Evolutionary conservation across 2,329 filamentous ascomycete genomes (phyloP).

Genomic region (Falciphora oryzae): DNA sequence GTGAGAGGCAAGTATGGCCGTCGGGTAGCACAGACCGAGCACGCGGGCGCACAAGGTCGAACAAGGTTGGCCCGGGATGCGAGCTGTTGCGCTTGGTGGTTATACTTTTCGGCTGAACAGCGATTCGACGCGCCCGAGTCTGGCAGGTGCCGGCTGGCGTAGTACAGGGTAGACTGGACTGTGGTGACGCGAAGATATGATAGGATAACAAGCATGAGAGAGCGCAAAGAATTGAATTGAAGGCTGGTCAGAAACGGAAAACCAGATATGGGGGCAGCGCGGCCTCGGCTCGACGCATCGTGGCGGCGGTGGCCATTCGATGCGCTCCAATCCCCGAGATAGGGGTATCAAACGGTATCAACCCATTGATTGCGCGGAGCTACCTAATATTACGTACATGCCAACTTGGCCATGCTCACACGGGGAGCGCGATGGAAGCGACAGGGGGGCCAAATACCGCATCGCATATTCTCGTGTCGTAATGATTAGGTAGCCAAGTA

Average conservation of each 20-base stretch:
- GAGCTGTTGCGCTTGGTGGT: background rate
- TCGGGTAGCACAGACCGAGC: background rate
- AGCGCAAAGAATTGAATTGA: background rate
- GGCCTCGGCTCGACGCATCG: background rate
- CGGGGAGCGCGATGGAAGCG: background rate
- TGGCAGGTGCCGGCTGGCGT: background rate
- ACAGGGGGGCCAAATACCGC: background rate
- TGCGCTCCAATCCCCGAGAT: background rate
- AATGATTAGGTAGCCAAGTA: background rate
- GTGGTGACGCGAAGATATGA: background rate
- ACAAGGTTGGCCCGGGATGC: too few species aligned
- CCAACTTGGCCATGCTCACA: background rate
- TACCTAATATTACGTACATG: slow-evolving; percentile 1
- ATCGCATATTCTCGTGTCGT: background rate
- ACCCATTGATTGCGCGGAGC: background rate
- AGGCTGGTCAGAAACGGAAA: background rate
- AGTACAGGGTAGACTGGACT: too few species aligned
- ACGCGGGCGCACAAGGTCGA: background rate
- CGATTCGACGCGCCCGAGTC: background rate
- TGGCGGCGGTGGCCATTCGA: too few species aligned
- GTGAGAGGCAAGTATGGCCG: too few species aligned
- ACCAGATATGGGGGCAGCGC: background rate
- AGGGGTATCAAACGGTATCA: background rate
- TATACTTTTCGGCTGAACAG: background rate
- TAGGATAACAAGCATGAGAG: background rate